Conservation (phyloP, 2,329 filamentous ascomycete species). For the Dichotomopilus funicola region DNA sequence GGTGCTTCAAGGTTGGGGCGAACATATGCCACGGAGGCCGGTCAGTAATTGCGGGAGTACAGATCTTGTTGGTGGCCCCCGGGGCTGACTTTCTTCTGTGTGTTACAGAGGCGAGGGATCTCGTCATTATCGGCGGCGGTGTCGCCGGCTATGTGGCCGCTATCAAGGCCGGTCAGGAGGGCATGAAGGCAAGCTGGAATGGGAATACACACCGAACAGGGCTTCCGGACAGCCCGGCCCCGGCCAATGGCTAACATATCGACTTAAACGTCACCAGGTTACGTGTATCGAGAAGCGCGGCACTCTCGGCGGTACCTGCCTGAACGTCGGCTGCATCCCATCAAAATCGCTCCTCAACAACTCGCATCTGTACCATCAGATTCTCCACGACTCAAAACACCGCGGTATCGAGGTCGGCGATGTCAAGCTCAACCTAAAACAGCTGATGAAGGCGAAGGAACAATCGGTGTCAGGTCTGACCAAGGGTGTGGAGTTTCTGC, state of each 20-base stretch:
- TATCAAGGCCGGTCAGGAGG: slow-evolving; percentile 97
- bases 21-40: slow-evolving; percentile 52
- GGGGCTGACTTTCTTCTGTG: slow-evolving; percentile 31
- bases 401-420: slow-evolving; percentile 96
- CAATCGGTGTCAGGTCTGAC: slow-evolving; percentile 81
- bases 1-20: slow-evolving; percentile 49
- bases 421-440: slow-evolving; percentile 88
- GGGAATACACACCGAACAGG: not conserved
- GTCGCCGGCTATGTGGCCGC: slow-evolving; percentile 98
- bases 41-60: slow-evolving; percentile 36
- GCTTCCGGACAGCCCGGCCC: not conserved
- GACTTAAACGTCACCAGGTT: slow-evolving; percentile 49
- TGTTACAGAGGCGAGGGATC: slow-evolving; percentile 78
- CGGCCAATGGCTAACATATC: slow-evolving; percentile 1
- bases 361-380: slow-evolving; percentile 95
- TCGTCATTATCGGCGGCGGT: slow-evolving; percentile 96
- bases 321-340: slow-evolving; percentile 98
- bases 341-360: slow-evolving; percentile 99
- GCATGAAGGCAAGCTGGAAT: slow-evolving; percentile 66
- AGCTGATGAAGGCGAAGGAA: slow-evolving; percentile 99
- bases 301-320: slow-evolving; percentile 86
- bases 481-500: slow-evolving; percentile 94
- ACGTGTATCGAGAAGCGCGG: slow-evolving; percentile 98
- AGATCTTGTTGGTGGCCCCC: slow-evolving; percentile 34
- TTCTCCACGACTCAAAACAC: slow-evolving; percentile 93